Conservation (phyloP, 331 rosid species). For the Acacia concinna region DNA sequence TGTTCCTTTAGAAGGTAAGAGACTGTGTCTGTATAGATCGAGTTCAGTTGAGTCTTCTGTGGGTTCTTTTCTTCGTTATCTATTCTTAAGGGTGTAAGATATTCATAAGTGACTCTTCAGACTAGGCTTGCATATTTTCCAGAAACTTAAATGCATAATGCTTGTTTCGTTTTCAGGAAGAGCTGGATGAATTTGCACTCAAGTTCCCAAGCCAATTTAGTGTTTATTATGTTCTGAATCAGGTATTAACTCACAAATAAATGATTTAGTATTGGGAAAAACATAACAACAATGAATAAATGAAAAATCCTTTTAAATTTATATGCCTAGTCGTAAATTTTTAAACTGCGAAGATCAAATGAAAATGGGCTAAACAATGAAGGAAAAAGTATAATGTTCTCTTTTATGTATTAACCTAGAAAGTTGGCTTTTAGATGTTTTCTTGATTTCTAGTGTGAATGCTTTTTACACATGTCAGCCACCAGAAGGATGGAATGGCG, state of each 20-base stretch:
- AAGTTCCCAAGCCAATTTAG: slow-evolving; percentile 57
- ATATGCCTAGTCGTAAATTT: not conserved
- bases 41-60: not conserved
- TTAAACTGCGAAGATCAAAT: not conserved
- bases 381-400: not conserved
- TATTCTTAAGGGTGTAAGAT: not conserved
- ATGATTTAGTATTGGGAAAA: not conserved
- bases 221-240: slow-evolving; percentile 60
- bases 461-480: slow-evolving; percentile 35
- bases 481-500: slow-evolving; percentile 58
- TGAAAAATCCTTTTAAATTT: not conserved
- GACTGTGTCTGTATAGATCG: not conserved
- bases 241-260: slow-evolving; percentile 35
- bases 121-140: not conserved
- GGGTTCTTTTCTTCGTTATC: not conserved
- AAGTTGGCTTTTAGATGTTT: not conserved
- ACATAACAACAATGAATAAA: not conserved
- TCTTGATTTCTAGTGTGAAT: slow-evolving; percentile 11
- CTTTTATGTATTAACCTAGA: not conserved
- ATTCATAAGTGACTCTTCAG: not conserved
- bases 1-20: not conserved
- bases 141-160: not conserved
- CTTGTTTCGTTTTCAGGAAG: slow-evolving; percentile 51
- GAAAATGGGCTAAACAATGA: not conserved
- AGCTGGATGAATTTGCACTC: slow-evolving; percentile 56